phyloP scores from a whole-genome alignment of 768 basidiomycete species.

The Collybiopsis confluens region DNA sequence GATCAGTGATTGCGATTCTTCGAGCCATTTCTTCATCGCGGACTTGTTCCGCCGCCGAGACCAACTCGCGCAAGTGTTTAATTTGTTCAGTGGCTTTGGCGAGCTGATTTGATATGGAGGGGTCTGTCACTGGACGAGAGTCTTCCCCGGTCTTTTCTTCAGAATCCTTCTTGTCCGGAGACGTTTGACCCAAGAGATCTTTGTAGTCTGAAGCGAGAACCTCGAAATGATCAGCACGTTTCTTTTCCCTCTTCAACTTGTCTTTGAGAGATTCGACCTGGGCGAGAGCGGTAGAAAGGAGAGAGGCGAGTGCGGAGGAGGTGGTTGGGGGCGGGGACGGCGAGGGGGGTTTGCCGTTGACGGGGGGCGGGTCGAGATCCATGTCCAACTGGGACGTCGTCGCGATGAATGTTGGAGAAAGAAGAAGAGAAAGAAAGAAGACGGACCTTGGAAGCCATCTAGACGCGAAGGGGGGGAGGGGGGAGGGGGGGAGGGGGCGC shows the following conservation, averaged over 20 bases:
- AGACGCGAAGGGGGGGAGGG: background rate
- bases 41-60: background rate
- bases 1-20: conserved; percentile 1
- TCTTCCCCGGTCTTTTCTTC: background rate
- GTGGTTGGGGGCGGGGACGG: background rate
- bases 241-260: background rate
- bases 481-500: conserved; percentile 1
- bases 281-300: background rate
- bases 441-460: no score
- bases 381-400: background rate
- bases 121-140: background rate
- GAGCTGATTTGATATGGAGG: background rate
- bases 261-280: conserved; percentile 3
- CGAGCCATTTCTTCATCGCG: conserved; percentile 7
- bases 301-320: background rate
- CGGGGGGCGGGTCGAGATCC: conserved; percentile 1
- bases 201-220: background rate
- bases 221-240: conserved; percentile 3
- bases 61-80: background rate
- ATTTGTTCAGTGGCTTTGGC: background rate
- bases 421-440: background rate
- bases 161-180: background rate
- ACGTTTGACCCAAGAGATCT: background rate
- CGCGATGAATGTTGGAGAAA: background rate
- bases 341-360: background rate